Evolutionary conservation across 2,329 filamentous ascomycete genomes (phyloP), one percentile per base, ranked within the genome.

Genomic region (Akanthomyces muscarius): DNA sequence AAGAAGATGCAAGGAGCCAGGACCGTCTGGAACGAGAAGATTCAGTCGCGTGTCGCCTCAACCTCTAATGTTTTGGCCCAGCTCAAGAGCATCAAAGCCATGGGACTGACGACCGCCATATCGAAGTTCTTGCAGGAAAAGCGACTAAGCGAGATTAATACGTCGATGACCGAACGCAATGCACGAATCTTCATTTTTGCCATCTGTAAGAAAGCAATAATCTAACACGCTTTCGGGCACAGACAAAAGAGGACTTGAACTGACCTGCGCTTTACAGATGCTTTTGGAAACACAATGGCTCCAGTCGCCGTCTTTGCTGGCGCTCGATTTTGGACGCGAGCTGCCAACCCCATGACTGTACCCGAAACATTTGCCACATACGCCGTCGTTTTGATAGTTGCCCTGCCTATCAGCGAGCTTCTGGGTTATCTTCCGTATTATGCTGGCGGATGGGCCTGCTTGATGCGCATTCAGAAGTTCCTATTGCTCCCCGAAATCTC

Each of bases 261-360:
- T 60, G 14, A 60, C 23, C 2, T 16, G 21, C 4, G 16, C 57
- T 21, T 23, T 23, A 18, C 14, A 62, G 51, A 62, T 33, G 61
- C 44, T 11, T 55, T 62, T 23, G 45, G 52, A 16, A 44, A 42
- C 13, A 28, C 41, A 10, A 56, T 62, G 30, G 44, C 61, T 3
- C 61, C 61, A 10, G 61, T 62, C 4, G 52, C 47, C 16, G 45
- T 56, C 14, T 50, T 62, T n/a, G 61, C 52, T 18, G 61, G 61
- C 10, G 61, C 52, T 21, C 14, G 44, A 25, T 62, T 62, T 21
- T 62, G 61, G 61, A 62, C 61, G 14, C 52, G 52, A 16, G 53
- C 25, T 10, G 18, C 44, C 10, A 44, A 57, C 23, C 45, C 45
- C 11, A 55, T 62, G 36, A 51, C 61, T 7, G n/a, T 50, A 10